A percentile compares a stretch with the other conserved stretches of the same genome.
Conservation (phyloP, 2,329 filamentous ascomycete genomes). For the Fusarium piperis region DNA sequence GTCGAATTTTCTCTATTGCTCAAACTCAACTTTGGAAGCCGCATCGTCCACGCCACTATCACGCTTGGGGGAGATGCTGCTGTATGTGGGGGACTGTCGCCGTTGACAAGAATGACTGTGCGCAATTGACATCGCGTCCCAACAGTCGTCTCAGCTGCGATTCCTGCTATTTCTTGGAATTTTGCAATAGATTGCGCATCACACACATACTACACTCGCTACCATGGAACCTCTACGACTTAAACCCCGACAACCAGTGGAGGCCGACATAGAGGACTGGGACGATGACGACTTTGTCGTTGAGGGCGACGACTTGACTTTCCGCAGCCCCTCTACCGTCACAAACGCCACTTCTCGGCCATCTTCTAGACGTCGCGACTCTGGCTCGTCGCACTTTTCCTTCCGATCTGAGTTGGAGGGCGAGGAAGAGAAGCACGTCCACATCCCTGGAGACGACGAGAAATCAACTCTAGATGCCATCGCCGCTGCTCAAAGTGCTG, state of each 20-base stretch:
- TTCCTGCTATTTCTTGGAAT: slow-evolving; percentile 21
- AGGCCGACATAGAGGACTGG: slow-evolving; percentile 77
- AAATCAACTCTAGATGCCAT: slow-evolving; percentile 86
- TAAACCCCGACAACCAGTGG: slow-evolving; percentile 63
- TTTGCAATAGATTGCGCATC: slow-evolving; percentile 17
- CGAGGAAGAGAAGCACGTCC: slow-evolving; percentile 89
- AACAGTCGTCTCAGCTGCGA: slow-evolving; percentile 28
- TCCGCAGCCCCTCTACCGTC: slow-evolving; percentile 61
- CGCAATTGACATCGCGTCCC: slow-evolving; percentile 41
- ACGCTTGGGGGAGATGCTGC: slow-evolving; percentile 37
- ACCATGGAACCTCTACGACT: slow-evolving; percentile 66
- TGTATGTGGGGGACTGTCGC: slow-evolving; percentile 36
- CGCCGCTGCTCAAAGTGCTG: slow-evolving; percentile 84
- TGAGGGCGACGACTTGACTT: slow-evolving; percentile 72
- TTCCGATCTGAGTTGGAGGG: slow-evolving; percentile 85
- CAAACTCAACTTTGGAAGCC: background rate
- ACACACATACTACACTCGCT: slow-evolving; percentile 19
- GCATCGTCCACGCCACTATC: slow-evolving; percentile 17
- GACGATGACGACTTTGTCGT: slow-evolving; percentile 81
- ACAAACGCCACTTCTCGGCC: slow-evolving; percentile 52
- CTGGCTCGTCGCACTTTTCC: slow-evolving; percentile 83
- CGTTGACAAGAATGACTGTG: slow-evolving; percentile 44
- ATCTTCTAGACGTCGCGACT: slow-evolving; percentile 70
- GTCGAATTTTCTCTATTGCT: slow-evolving; percentile 14
- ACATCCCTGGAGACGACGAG: slow-evolving; percentile 86